Conservation (phyloP, 2,329 filamentous ascomycete genomes). For the Emergomyces orientalis region DNA sequence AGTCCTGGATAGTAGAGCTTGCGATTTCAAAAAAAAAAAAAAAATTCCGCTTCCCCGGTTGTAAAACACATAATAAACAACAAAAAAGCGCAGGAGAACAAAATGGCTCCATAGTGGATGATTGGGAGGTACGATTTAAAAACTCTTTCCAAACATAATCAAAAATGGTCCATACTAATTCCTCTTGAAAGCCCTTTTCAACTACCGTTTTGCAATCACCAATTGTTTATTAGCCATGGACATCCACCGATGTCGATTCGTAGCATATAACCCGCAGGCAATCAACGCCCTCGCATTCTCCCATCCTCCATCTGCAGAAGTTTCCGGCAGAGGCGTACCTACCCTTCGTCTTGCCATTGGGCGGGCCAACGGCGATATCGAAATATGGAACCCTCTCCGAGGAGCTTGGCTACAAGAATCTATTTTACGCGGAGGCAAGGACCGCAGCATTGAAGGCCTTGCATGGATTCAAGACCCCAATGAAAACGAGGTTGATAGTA, state of each 20-base stretch:
- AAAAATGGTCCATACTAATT: background rate
- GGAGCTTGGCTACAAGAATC: slow-evolving; percentile 85
- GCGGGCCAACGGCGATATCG: slow-evolving; percentile 88
- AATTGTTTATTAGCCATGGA: slow-evolving; percentile 55
- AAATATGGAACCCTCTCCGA: slow-evolving; percentile 86
- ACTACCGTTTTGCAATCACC: background rate
- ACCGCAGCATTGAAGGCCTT: slow-evolving; percentile 80
- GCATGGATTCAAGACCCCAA: slow-evolving; percentile 84
- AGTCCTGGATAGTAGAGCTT: too few relatives aligned
- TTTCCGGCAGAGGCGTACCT: slow-evolving; percentile 42
- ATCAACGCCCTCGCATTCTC: slow-evolving; percentile 96
- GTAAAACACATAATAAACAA: background rate
- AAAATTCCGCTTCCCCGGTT: background rate
- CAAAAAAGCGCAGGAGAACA: background rate
- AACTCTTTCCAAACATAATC: background rate
- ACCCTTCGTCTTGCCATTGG: slow-evolving; percentile 76
- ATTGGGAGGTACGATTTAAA: background rate
- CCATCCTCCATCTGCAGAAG: slow-evolving; percentile 50
- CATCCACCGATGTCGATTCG: slow-evolving; percentile 93
- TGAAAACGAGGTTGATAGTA: slow-evolving; percentile 48
- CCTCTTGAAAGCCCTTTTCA: background rate
- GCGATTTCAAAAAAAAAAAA: background rate
- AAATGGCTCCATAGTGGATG: slow-evolving; percentile 2
- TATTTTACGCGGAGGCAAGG: slow-evolving; percentile 71
- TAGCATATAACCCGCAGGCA: slow-evolving; percentile 79